These are phyloP conservation scores for Fragaria iinumae DNA, from an alignment of 306 rosid species.

Conservation along the genomic window DNA sequence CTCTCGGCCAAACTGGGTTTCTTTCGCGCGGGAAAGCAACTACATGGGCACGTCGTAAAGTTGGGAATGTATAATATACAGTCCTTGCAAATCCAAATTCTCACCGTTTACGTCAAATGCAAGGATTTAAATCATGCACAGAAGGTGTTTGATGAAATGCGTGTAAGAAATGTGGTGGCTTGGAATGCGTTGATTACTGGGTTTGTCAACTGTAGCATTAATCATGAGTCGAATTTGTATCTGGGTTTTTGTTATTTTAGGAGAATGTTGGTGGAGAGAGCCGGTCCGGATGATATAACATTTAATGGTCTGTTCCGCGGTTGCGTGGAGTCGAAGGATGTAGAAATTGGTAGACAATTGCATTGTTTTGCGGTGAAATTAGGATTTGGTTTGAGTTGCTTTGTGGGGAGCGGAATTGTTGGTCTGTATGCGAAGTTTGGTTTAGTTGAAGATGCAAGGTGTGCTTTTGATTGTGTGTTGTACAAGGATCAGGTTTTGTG, in stretches of 20 bases:
- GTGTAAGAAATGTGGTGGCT: conserved; percentile 58
- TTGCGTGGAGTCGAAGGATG: conserved; percentile 43
- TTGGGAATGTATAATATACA: conserved; percentile 44
- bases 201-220: conserved; percentile 28
- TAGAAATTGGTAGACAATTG: conserved; percentile 52
- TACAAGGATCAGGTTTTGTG: conserved; percentile 62
- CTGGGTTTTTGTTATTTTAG: conserved; percentile 45
- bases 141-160: conserved; percentile 67
- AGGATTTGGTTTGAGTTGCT: conserved; percentile 58
- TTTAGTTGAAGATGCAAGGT: conserved; percentile 48
- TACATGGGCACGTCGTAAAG: conserved; percentile 61
- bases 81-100: conserved; percentile 49
- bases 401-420: conserved; percentile 56
- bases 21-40: conserved; percentile 55
- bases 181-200: conserved; percentile 69
- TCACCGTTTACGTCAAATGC: conserved; percentile 50
- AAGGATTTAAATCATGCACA: conserved; percentile 39
- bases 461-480: conserved; percentile 38
- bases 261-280: conserved; percentile 56
- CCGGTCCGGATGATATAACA: conserved; percentile 52
- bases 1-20: conserved; percentile 46
- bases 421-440: conserved; percentile 62
- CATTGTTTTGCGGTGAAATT: conserved; percentile 56
- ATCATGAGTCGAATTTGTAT: conserved; percentile 12
- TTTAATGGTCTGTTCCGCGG: conserved; percentile 50